These are phyloP conservation scores for Chrysanthemum makinoi DNA, from an alignment of 129 eudicot genomes.

Conservation along the genomic window DNA sequence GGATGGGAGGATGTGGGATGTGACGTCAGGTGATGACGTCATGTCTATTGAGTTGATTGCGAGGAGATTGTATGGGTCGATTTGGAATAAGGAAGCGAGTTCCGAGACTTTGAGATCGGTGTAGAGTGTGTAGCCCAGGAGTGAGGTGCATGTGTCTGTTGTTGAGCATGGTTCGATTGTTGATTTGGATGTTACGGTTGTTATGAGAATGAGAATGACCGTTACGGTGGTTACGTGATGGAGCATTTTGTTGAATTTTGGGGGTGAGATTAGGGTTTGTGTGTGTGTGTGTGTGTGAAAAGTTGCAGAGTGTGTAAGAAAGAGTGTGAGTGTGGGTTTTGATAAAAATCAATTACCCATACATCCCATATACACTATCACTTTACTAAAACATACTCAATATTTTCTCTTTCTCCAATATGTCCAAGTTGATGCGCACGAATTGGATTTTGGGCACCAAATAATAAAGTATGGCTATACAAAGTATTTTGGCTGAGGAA, in stretches of 20 bases:
- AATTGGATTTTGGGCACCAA: too few species aligned
- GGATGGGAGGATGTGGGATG: slow-evolving; percentile 84
- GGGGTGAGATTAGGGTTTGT: too few species aligned
- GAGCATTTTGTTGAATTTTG: neutral
- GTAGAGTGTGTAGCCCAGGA: slow-evolving; percentile 83
- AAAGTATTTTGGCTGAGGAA: too few species aligned
- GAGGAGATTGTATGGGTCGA: slow-evolving; percentile 77
- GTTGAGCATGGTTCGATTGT: slow-evolving; percentile 95
- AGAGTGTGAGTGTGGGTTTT: too few species aligned
- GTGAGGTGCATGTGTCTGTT: slow-evolving; percentile 70
- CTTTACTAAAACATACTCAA: too few species aligned
- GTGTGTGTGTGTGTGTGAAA: too few species aligned
- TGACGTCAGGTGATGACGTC: slow-evolving; percentile 73
- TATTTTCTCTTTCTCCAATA: too few species aligned
- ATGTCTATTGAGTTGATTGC: slow-evolving; percentile 77
- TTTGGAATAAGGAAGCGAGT: slow-evolving; percentile 73
- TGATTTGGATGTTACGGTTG: slow-evolving; percentile 55
- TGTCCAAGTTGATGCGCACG: too few species aligned
- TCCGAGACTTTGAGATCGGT: slow-evolving; percentile 95
- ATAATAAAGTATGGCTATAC: too few species aligned
- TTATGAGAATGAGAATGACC: slow-evolving; percentile 24
- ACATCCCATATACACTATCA: too few species aligned
- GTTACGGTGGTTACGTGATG: slow-evolving; percentile 14
- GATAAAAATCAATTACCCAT: too few species aligned
- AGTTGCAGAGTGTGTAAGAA: too few species aligned